Evolutionary conservation across 208 protist species (phyloP).

Genomic region (Leptomonas pyrrhocoris): DNA sequence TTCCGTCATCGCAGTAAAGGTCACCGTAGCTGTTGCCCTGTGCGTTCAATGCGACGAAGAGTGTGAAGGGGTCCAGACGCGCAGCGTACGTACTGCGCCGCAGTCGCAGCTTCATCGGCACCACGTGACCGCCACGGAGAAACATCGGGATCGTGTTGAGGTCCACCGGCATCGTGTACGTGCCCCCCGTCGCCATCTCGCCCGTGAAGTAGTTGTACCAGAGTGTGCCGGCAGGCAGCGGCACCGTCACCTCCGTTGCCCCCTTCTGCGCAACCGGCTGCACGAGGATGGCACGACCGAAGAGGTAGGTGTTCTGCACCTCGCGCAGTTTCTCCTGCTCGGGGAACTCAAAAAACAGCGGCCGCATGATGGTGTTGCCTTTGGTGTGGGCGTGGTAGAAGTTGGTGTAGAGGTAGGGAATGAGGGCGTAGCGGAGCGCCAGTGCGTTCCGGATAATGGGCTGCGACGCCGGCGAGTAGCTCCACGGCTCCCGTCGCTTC

Average conservation of each 20-base stretch:
- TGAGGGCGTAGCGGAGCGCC: conserved; percentile 91
- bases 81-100: conserved; percentile 85
- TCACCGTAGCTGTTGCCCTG: conserved; percentile 68
- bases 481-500: conserved; percentile 97
- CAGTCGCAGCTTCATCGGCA: conserved; percentile 91
- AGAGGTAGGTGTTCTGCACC: conserved; percentile 92
- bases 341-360: conserved; percentile 96
- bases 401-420: conserved; percentile 97
- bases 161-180: conserved; percentile 47
- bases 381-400: conserved; percentile 86
- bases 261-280: conserved; percentile 80
- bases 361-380: conserved; percentile 92
- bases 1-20: conserved; percentile 81
- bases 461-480: conserved; percentile 84
- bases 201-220: conserved; percentile 84
- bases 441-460: conserved; percentile 73
- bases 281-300: conserved; percentile 90
- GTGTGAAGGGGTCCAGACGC: conserved; percentile 92
- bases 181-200: conserved; percentile 23
- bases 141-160: conserved; percentile 93
- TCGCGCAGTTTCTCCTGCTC: conserved; percentile 74
- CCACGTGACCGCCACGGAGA: conserved; percentile 91
- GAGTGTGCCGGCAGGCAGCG: conserved; percentile 67
- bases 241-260: conserved; percentile 52
- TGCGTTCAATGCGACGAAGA: conserved; percentile 88